Base-by-base conservation (phyloP, 73 alveolate species). In the Durusdinium trenchii region DNA sequence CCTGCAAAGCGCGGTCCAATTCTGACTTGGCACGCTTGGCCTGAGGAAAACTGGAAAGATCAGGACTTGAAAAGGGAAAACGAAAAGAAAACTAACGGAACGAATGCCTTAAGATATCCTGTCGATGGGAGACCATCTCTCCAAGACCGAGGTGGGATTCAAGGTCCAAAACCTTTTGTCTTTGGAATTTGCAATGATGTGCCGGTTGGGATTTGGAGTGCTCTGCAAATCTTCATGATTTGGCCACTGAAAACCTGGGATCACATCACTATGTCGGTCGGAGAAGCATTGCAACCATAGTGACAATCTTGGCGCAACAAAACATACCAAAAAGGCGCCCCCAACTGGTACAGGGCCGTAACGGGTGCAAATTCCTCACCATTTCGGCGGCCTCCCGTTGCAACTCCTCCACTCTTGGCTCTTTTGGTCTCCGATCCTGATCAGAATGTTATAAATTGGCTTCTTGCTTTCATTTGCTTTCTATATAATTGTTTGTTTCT, bases 11-110 rank as follows among this genome's bases (percentile, higher is more conserved):
- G 12, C 96, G 96, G 86, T 89, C 96, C 96, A 67, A 36, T 71
- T 89, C 96, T 0, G 96, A 89, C 71, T 89, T 89, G 86, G 96
- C 96, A 6, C 96, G 96, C 86, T 89, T 89, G 43, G 96, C 96
- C 96, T 89, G 45, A 71, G 46, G 84, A 43, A 1, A 5, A 10
- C 48, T 43, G 18, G 26, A 18, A 10, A 36, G 6, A 12, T 23
- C 12, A 57, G 23, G 23, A 57, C 12, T 23, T 16, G 69, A 16
- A 57, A 57, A 12, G 12, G 69, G 69, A 23, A 57, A 57, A 57
- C 23, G 69, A 57, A 23, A 23, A 23, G 12, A 57, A 23, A 57
- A 57, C 69, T 57, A 16, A 57, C 69, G 69, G 69, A 16, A 57
- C 69, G 23, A 57, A 57, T 12, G 32, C 69, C 69, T 12, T 57